Evolutionary conservation across 495 filamentous ascomycete species (phyloP).

Genomic region (Xylaria intraflava): DNA sequence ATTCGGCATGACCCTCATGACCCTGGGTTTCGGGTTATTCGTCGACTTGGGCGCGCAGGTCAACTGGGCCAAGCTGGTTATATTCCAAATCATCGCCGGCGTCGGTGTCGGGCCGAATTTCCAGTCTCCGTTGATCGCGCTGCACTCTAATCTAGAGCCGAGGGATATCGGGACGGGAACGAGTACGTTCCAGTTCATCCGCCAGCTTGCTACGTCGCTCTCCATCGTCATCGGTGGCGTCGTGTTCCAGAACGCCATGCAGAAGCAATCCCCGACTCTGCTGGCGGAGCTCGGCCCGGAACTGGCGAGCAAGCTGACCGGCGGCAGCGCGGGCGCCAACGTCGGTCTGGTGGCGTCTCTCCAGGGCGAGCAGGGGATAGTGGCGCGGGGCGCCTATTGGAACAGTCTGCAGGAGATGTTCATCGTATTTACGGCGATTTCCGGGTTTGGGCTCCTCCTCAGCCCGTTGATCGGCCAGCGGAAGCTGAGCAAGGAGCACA

Average conservation of each 20-base stretch:
- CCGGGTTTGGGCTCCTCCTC: constrained; percentile 47
- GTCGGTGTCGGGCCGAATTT: constrained; percentile 58
- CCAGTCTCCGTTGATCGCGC: constrained; percentile 66
- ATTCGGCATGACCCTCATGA: constrained; percentile 48
- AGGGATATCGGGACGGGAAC: constrained; percentile 72
- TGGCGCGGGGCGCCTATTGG: constrained; percentile 50
- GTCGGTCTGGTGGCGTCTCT: constrained; percentile 50
- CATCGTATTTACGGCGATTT: constrained; percentile 56
- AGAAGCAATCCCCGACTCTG: constrained; percentile 35
- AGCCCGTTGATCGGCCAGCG: constrained; percentile 50
- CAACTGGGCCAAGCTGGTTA: constrained; percentile 51
- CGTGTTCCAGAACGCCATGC: constrained; percentile 64
- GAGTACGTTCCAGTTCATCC: constrained; percentile 65
- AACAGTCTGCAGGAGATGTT: constrained; percentile 59
- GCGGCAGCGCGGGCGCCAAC: constrained; percentile 51
- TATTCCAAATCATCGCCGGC: constrained; percentile 56
- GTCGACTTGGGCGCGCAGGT: constrained; percentile 44
- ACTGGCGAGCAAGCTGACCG: constrained; percentile 37
- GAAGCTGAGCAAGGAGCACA: constrained; percentile 53
- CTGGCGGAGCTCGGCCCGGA: constrained; percentile 36
- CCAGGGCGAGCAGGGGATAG: constrained; percentile 35
- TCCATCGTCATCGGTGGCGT: constrained; percentile 75
- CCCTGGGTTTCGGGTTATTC: constrained; percentile 56
- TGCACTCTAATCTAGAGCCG: constrained; percentile 59
- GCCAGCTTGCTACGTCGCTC: constrained; percentile 63